Evolutionary conservation across 768 basidiomycete species (phyloP), one percentile per base, ranked within the genome.

Genomic region (Scleroderma citrinum): DNA sequence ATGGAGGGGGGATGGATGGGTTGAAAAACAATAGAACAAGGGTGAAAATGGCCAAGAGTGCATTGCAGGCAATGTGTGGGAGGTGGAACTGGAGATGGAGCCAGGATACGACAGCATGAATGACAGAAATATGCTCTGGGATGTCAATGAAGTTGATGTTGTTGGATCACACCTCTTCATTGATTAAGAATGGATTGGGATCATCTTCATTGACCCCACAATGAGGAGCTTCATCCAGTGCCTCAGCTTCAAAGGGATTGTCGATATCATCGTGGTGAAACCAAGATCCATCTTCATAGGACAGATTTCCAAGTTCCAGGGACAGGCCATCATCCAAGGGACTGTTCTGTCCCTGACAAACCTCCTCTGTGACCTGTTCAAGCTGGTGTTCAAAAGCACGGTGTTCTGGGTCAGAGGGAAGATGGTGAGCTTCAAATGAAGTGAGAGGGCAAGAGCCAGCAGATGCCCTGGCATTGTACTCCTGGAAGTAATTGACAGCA

Each of bases 71-170:
- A 6, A 53, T 50, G 48, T 8, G 26, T 29, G 26, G 26, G 26
- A 29, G 26, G 26, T 29, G 26, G 8, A 54, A 66, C 19, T 60
- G 57, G 1, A 57, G 17, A 41, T 66, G 64, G 2, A 66, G 55
- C 64, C 64, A 66, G 2, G 56, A 32, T 5, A 64, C 58, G 0
- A 62, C 24, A 2, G 57, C 20, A 36, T 66, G 65, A 14, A 64
- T 49, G 1, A 53, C n/a, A 37, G 59, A 53, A 0, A 64, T 44
- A 34, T 62, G 55, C 0, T 53, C 54, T 37, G 63, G 59, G 6
- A 61, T 34, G 24, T 56, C 43, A 32, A 10, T 46, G n/a, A 29
- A 29, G 26, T 29, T 8, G 26, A 29, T 29, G 26, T 53, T 36
- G 26, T 56, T 39, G 8, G 49, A 55, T 20, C 16, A 17, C 31